A percentile compares a stretch with the other conserved stretches of the same genome.
Conservation (phyloP, 2,329 filamentous ascomycete genomes). For the Botryosphaeria dothidea region DNA sequence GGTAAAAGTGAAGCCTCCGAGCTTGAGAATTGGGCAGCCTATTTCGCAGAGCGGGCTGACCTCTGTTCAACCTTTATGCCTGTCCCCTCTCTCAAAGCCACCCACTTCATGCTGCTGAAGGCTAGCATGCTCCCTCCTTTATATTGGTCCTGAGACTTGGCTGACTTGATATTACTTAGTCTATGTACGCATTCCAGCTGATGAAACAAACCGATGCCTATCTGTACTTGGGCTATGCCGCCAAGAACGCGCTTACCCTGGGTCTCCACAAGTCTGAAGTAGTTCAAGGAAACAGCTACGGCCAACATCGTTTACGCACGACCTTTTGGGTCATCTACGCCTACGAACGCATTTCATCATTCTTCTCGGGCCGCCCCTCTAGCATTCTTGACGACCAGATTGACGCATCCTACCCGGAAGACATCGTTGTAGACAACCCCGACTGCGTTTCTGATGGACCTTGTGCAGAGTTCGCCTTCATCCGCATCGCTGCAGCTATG, state of each 20-base stretch:
- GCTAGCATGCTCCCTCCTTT: not conserved
- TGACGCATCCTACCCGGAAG: not conserved
- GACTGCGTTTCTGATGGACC: not conserved
- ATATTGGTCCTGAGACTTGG: not conserved
- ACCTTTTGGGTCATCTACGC: slow-evolving; percentile 2
- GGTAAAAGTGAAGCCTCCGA: slow-evolving; percentile 64
- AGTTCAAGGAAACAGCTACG: not conserved
- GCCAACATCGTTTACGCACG: not conserved
- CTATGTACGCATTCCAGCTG: not conserved
- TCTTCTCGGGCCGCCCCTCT: not conserved
- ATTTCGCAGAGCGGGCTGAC: slow-evolving; percentile 46
- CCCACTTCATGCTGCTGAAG: not conserved
- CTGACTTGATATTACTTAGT: not conserved
- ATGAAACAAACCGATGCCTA: not conserved
- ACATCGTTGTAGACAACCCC: not conserved
- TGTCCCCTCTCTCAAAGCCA: not conserved
- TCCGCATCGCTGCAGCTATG: not conserved
- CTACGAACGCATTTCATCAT: not conserved
- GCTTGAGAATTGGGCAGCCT: slow-evolving; percentile 84
- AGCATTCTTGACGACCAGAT: not conserved
- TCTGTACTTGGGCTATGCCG: not conserved
- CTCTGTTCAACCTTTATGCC: not conserved
- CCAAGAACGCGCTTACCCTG: not conserved
- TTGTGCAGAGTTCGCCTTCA: not conserved
- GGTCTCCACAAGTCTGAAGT: not conserved